Evolutionary conservation across 2,329 filamentous ascomycete species (phyloP).

Genomic region (Diaporthe humulicola): DNA sequence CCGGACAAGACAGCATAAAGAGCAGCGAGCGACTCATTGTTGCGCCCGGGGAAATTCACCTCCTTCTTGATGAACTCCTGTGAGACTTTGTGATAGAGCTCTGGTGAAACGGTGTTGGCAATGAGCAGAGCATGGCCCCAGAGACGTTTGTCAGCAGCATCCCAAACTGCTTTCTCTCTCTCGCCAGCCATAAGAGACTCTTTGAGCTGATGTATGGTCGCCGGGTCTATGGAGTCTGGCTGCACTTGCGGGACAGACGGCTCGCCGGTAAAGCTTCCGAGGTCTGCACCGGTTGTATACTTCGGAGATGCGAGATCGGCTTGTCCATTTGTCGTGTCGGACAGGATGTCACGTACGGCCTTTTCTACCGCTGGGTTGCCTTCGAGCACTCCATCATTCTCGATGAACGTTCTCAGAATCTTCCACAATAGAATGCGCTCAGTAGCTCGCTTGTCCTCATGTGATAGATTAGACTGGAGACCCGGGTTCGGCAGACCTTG

Average conservation of each 20-base stretch:
- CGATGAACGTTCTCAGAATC: constrained; percentile 83
- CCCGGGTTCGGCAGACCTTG: constrained; percentile 64
- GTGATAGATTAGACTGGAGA: constrained; percentile 64
- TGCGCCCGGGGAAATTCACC: constrained; percentile 83
- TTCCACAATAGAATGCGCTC: constrained; percentile 92
- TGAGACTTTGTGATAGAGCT: constrained; percentile 91
- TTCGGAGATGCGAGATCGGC: constrained; percentile 45
- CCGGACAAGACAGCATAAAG: constrained; percentile 95
- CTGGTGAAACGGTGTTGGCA: constrained; percentile 80
- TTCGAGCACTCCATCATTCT: constrained; percentile 87
- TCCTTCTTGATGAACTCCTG: constrained; percentile 97
- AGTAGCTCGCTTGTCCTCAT: constrained; percentile 77
- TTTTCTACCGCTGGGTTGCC: constrained; percentile 79
- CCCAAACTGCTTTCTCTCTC: constrained; percentile 92
- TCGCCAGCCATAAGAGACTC: constrained; percentile 83
- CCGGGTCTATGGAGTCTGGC: constrained; percentile 76
- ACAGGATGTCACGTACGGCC: constrained; percentile 80
- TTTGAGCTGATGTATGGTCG: constrained; percentile 79
- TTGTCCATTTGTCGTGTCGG: constrained; percentile 63
- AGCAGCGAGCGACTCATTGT: constrained; percentile 89
- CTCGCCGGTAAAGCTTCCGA: constrained; percentile 33
- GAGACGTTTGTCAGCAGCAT: constrained; percentile 89
- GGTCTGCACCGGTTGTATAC: constrained; percentile 43
- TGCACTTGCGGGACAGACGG: constrained; percentile 46
- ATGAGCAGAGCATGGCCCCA: constrained; percentile 98